phyloP scores from a whole-genome alignment of 768 basidiomycete genomes.

The Mycena galopus region DNA sequence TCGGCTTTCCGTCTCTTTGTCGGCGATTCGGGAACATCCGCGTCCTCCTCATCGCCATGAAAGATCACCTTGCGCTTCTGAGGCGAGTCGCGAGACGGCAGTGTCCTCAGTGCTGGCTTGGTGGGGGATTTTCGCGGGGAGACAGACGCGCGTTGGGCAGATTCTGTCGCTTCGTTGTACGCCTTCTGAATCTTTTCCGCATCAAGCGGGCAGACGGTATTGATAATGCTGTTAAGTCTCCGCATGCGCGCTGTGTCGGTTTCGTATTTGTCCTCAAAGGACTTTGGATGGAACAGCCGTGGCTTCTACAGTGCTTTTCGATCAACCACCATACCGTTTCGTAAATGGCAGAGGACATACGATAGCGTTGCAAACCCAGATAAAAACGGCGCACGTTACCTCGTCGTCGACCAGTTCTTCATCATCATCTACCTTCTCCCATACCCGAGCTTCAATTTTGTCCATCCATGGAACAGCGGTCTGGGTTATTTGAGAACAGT shows the following conservation, averaged over 20 bases:
- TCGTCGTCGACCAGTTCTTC: slow-evolving; percentile 40
- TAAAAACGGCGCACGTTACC: slow-evolving; percentile 58
- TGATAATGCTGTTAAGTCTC: slow-evolving; percentile 3
- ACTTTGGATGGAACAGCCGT: slow-evolving; percentile 31
- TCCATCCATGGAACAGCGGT: slow-evolving; percentile 48
- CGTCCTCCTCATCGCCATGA: slow-evolving; percentile 44
- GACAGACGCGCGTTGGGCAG: slow-evolving; percentile 39
- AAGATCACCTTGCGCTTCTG: slow-evolving; percentile 50
- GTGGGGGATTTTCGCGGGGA: slow-evolving; percentile 28
- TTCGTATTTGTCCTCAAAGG: slow-evolving; percentile 27
- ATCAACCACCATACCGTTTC: slow-evolving; percentile 15
- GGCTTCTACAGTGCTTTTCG: slow-evolving; percentile 24
- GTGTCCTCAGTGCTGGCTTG: slow-evolving; percentile 40
- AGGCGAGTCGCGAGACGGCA: slow-evolving; percentile 52
- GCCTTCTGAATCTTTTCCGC: slow-evolving; percentile 23
- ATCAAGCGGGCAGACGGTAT: neutral
- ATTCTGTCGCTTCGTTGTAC: slow-evolving; percentile 38
- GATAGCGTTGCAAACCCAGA: slow-evolving; percentile 58
- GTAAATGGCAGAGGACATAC: slow-evolving; percentile 41
- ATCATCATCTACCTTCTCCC: slow-evolving; percentile 40
- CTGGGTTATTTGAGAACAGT: slow-evolving; percentile 35
- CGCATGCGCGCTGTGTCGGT: slow-evolving; percentile 8
- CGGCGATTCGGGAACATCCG: slow-evolving; percentile 55
- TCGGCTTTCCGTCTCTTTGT: slow-evolving; percentile 54
- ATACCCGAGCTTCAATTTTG: slow-evolving; percentile 43